Evolutionary conservation across 108 stramenopile genomes (phyloP).

Genomic region (Schizochytrium sp.): DNA sequence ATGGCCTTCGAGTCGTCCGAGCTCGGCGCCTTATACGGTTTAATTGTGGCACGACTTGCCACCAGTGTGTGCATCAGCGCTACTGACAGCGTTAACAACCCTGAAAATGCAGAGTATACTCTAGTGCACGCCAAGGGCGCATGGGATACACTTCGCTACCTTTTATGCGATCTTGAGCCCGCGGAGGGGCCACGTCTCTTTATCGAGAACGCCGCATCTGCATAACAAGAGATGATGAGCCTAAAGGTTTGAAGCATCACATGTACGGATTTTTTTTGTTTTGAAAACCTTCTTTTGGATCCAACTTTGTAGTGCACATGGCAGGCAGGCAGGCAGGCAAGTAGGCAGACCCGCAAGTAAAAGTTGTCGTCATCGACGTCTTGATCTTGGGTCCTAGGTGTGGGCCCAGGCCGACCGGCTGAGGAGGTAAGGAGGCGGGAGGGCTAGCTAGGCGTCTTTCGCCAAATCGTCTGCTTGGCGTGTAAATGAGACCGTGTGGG

Average conservation of each 20-base stretch:
- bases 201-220: background rate
- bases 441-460: too few species aligned
- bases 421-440: too few species aligned
- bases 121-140: background rate
- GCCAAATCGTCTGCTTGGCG: background rate
- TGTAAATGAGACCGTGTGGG: background rate
- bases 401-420: too few species aligned
- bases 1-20: background rate
- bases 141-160: background rate
- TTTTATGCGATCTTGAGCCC: background rate
- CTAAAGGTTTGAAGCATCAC: too few species aligned
- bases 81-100: background rate
- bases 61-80: background rate
- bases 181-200: background rate
- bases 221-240: background rate
- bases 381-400: too few species aligned
- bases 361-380: too few species aligned
- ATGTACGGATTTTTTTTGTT: too few species aligned
- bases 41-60: background rate
- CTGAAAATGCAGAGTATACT: slow-evolving; percentile 3
- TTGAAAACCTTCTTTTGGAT: too few species aligned
- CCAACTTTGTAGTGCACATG: too few species aligned
- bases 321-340: too few species aligned
- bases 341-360: too few species aligned
- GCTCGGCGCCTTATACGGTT: background rate